Evolutionary conservation across 1,139 yeast genomes (phyloP), one percentile per base, ranked within the genome.

Genomic region (Citeromyces hawaiiensis): DNA sequence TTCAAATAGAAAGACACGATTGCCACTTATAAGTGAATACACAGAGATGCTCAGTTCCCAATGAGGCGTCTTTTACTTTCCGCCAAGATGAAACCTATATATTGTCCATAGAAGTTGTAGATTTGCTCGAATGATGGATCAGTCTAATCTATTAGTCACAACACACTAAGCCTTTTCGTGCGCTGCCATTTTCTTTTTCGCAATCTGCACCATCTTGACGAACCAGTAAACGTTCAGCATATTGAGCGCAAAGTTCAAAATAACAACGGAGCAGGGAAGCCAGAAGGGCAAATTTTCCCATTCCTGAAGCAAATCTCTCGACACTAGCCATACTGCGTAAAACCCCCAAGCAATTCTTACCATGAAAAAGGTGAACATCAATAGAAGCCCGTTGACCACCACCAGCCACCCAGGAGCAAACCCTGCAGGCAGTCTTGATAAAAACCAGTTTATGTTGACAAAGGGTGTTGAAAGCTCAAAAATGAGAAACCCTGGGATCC

Each of bases 381-480:
- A 59, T 17, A 62, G 47, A 5, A 72, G 38, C 0, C 80, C 80
- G 52, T 73, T 73, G 45, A 69, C 48, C 14, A 67, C 39, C 21
- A 65, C 59, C 11, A 61, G 43, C n/a, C 40, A 57, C 11, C 60
- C 61, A 42, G 64, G 61, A 47, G 71, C 55, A 18, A 64, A 54
- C 2, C 74, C 76, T 1, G 59, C 60, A 1, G 79, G 79, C 38
- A 72, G 59, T 43, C 68, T 60, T 10, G 73, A 63, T 19, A 74
- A 68, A 56, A 70, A 73, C 76, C 77, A 73, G 52, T 73, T 70
- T 49, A 72, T 48, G 50, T 73, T 74, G 44, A 73, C 80, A 54
- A 73, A 73, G 2, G 79, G 80, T 9, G 79, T 70, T 42, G 76
- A 68, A 45, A 70, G 59, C 50, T 73, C 80, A 50, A 69, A 73